These are phyloP conservation scores for Candida sanyiensis DNA, from an alignment of 805 yeast genomes.

Conservation along the genomic window DNA sequence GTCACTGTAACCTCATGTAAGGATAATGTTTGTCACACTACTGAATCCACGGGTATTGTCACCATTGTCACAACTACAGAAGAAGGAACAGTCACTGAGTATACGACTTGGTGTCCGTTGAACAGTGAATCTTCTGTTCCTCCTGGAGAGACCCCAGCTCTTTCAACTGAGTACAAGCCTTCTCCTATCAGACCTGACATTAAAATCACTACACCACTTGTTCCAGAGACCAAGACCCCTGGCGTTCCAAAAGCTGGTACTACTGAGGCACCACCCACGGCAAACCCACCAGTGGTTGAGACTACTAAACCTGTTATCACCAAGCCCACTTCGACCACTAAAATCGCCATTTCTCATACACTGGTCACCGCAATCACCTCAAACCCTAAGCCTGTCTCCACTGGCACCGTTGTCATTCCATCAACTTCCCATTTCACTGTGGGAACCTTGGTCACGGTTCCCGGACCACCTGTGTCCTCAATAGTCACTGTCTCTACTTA, in stretches of 20 bases:
- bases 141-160: neutral
- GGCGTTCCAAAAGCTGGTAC: neutral
- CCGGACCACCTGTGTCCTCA: neutral
- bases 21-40: constrained; percentile 11
- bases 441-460: neutral
- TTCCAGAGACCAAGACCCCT: neutral
- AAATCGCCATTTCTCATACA: neutral
- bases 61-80: constrained; percentile 31
- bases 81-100: constrained; percentile 27
- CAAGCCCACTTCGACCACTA: constrained; percentile 18
- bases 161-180: too few relatives aligned
- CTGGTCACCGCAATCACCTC: constrained; percentile 12
- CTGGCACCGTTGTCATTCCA: neutral
- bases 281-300: neutral
- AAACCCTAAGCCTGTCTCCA: constrained; percentile 5
- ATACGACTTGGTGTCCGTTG: constrained; percentile 35
- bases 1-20: constrained; percentile 22
- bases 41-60: constrained; percentile 27
- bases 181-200: too few relatives aligned
- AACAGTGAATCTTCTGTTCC: neutral
- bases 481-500: constrained; percentile 5
- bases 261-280: constrained; percentile 5
- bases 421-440: neutral
- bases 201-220: too few relatives aligned
- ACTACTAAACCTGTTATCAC: constrained; percentile 11